These are phyloP conservation scores for Microdochium trichocladiopsis DNA, from an alignment of 2,329 filamentous ascomycete genomes.

Conservation along the genomic window DNA sequence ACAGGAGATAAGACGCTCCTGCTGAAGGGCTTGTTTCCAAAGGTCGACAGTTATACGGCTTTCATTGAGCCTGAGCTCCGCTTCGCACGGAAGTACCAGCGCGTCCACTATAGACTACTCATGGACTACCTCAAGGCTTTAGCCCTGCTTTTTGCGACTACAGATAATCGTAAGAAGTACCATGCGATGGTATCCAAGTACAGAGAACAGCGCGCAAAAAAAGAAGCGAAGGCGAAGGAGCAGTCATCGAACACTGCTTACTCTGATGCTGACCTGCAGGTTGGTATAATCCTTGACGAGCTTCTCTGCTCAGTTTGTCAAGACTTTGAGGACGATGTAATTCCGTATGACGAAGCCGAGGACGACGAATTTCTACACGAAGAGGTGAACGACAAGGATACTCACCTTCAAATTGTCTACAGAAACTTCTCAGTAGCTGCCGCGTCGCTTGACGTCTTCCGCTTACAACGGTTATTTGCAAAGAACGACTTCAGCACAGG, in stretches of 20 bases:
- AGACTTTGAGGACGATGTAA: neutral
- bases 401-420: neutral
- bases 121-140: slow-evolving; percentile 11
- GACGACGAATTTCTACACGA: slow-evolving; percentile 1
- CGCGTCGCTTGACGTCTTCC: slow-evolving; percentile 16
- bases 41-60: slow-evolving; percentile 14
- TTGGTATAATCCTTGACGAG: too few species aligned
- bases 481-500: slow-evolving; percentile 8
- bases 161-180: neutral
- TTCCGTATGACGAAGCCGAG: neutral
- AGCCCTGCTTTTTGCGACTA: neutral
- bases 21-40: slow-evolving; percentile 16
- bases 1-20: slow-evolving; percentile 5
- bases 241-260: too few species aligned
- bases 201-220: neutral
- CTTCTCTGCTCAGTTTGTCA: too few species aligned
- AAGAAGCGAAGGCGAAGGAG: neutral
- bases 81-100: slow-evolving; percentile 12
- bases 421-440: slow-evolving; percentile 14
- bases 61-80: slow-evolving; percentile 10
- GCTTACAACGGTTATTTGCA: slow-evolving; percentile 10
- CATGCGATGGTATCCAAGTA: too few species aligned
- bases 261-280: too few species aligned
- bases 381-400: neutral
- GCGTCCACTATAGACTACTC: slow-evolving; percentile 10